Evolutionary conservation across 2,329 filamentous ascomycete genomes (phyloP), one percentile per base, ranked within the genome.

Genomic region (Colletotrichum karsti): DNA sequence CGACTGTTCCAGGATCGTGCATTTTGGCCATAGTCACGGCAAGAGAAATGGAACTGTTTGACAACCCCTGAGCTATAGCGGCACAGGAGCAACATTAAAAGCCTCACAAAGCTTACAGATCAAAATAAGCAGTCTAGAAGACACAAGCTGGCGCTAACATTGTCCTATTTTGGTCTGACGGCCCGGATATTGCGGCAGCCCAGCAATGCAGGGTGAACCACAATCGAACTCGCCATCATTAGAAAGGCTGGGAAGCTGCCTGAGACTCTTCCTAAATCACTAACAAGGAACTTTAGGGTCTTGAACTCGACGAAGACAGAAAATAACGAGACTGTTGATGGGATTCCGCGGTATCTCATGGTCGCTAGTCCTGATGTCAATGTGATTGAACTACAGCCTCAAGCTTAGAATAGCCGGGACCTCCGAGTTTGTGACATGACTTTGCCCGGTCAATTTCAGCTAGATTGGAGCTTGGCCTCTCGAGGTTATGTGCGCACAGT

Each of bases 41-140:
- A 78, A 79, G 8, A 72, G 73, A 42, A 81, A 80, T 61, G 79
- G 79, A 22, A 78, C 75, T 3, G 79, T 76, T 8, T 80, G 74
- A 62, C 78, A 80, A 69, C 78, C 76, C 69, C 57, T 1, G 77
- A 80, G 66, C 70, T 80, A 46, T 51, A 68, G 15, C 71, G 74
- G 3, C 72, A 79, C 30, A 79, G 80, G 73, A 78, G 75, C 67
- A 79, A 78, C 53, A 64, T 69, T 2, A 72, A 73, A 26, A 77
- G 78, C 2, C 63, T 80, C 35, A 54, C 80, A 2, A 77, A 80
- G 71, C 69, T 81, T 8, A 58, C 77, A 6, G 63, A 74, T 42
- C 65, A 74, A 37, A 69, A 71, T 33, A 69, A 73, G 26, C 67
- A 70, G 1, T 66, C 69, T 26, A 61, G 69, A 12, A 66, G 61